A percentile compares a stretch with the other conserved stretches of the same genome.
These are phyloP conservation scores for Sisymbrium altissimum DNA, from an alignment of 345 rosid genomes.

Conservation along the genomic window DNA sequence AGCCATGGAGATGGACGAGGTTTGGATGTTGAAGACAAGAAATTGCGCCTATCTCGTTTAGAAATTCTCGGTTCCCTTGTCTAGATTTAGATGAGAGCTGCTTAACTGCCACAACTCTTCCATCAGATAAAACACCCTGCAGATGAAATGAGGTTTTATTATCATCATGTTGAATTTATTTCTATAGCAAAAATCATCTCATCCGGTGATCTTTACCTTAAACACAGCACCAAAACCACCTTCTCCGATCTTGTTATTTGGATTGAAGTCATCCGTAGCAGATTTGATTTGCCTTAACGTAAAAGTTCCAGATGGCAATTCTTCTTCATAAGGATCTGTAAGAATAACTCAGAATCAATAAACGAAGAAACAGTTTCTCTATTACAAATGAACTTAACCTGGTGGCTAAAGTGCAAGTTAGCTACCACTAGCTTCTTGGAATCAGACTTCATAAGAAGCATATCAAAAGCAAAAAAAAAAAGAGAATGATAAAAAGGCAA, in stretches of 20 bases:
- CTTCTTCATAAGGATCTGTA: slow-evolving; percentile 36
- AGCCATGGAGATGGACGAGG: slow-evolving; percentile 66
- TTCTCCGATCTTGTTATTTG: slow-evolving; percentile 57
- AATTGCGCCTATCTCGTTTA: slow-evolving; percentile 66
- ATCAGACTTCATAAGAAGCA: not conserved
- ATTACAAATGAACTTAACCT: slow-evolving; percentile 4
- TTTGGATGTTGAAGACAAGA: slow-evolving; percentile 71
- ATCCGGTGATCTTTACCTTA: slow-evolving; percentile 40
- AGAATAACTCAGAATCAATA: not conserved
- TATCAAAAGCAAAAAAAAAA: not conserved
- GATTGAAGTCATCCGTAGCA: slow-evolving; percentile 52
- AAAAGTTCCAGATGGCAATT: slow-evolving; percentile 43
- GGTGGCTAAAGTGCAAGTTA: not conserved
- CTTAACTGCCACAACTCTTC: slow-evolving; percentile 61
- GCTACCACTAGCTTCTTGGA: not conserved
- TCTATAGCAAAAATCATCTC: not conserved
- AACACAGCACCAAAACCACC: slow-evolving; percentile 69
- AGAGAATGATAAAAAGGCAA: not conserved
- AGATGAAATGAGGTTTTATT: not conserved
- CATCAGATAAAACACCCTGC: slow-evolving; percentile 58
- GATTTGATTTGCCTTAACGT: slow-evolving; percentile 49
- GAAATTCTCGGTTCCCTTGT: slow-evolving; percentile 71
- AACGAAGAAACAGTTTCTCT: not conserved
- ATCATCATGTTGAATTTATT: slow-evolving; percentile 14
- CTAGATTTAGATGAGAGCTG: slow-evolving; percentile 67